Evolutionary conservation across 352 stramenopile genomes (phyloP).

Genomic region (Pythium chondricola): DNA sequence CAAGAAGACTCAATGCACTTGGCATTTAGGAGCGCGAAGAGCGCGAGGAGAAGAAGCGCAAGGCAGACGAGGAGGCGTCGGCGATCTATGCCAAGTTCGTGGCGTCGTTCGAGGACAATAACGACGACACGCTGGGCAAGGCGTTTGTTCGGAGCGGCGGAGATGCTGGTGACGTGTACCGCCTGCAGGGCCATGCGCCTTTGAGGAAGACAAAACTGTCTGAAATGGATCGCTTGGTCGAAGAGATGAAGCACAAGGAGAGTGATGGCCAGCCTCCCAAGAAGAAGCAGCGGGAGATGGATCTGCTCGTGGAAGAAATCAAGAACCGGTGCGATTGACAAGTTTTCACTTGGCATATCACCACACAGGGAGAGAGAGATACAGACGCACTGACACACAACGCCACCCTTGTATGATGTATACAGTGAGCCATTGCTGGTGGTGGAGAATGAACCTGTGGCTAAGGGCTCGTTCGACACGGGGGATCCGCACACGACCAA

Average conservation of each 20-base stretch:
- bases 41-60: slow-evolving; percentile 75
- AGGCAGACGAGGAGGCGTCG: slow-evolving; percentile 80
- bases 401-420: neutral
- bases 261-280: slow-evolving; percentile 1
- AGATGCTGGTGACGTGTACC: slow-evolving; percentile 8
- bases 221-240: slow-evolving; percentile 65
- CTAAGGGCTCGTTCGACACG: slow-evolving; percentile 83
- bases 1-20: too few relatives aligned
- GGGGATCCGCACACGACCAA: slow-evolving; percentile 89
- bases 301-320: slow-evolving; percentile 87
- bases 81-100: slow-evolving; percentile 89
- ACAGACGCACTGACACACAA: neutral
- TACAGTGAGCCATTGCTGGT: slow-evolving; percentile 6
- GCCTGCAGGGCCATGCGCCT: neutral
- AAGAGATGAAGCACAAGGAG: slow-evolving; percentile 67
- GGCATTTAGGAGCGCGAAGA: slow-evolving; percentile 64
- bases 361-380: too few relatives aligned
- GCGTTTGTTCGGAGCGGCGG: slow-evolving; percentile 42
- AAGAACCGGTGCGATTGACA: slow-evolving; percentile 57
- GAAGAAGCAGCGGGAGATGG: slow-evolving; percentile 74
- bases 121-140: slow-evolving; percentile 51
- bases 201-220: slow-evolving; percentile 28
- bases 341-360: too few relatives aligned
- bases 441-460: too few relatives aligned
- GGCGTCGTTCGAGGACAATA: slow-evolving; percentile 81